Evolutionary conservation across 2,329 filamentous ascomycete genomes (phyloP), one percentile per base, ranked within the genome.

Genomic region (Aspergillus quadricinctus): DNA sequence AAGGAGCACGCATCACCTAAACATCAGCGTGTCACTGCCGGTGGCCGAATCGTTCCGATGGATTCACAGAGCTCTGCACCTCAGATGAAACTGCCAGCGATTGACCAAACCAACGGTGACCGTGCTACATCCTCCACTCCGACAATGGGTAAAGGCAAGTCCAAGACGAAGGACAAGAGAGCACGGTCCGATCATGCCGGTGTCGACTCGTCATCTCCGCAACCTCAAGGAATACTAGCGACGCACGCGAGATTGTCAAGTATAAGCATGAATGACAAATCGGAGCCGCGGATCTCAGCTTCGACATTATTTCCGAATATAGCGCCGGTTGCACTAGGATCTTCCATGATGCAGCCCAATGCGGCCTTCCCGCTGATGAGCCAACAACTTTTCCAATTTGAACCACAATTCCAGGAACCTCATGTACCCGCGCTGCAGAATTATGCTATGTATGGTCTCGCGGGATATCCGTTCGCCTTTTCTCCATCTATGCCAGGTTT

Each of bases 11-110:
- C 76, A 7, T 79, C 78, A 37, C 77, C 78, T n/a, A 77, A 72
- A 35, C 75, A 78, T 56, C 75, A 80, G 52, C 75, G 78, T 52
- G 78, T 80, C 50, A 80, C 77, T 41, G 77, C 78, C 55, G 77
- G 77, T 23, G 78, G 78, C 8, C 72, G 72, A 43, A 79, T 80
- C 28, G 76, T 80, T 37, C 76, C 77, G n/a, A 77, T 79, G 72
- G 68, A 70, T 37, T 67, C 70, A 31, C 61, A 64, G 21, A 31
- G 56, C 10, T 65, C 72, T 25, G 70, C 69, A 53, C 74, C 76
- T 4, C 67, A 73, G 56, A 72, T 74, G 58, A 68, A 69, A 45
- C 60, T 73, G 40, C 61, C 63, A 8, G 57, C 59, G 23, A 62
- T 50, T 28, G 65, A 57, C 27, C 48, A 56, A 46, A 53, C 57